phyloP scores from a whole-genome alignment of 305 asterid genomes.

The Rubia balearica region DNA sequence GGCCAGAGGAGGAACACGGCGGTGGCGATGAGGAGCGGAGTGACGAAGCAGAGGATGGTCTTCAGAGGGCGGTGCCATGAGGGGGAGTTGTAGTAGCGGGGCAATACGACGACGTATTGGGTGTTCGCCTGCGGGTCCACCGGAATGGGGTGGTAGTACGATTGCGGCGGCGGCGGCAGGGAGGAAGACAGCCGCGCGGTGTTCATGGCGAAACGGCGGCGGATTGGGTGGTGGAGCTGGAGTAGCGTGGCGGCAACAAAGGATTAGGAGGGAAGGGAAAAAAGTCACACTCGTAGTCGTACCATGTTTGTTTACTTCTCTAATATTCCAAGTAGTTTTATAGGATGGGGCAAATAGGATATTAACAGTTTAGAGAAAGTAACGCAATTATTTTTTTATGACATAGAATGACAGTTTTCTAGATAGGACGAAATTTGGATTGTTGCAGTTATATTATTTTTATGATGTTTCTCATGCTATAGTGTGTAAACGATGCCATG shows the following conservation, averaged over 20 bases:
- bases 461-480: too few species aligned
- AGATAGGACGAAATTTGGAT: background rate
- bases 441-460: too few species aligned
- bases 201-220: slow-evolving; percentile 26
- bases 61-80: slow-evolving; percentile 23
- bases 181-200: slow-evolving; percentile 14
- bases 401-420: background rate
- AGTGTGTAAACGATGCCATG: too few species aligned
- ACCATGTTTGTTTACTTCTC: background rate
- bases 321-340: background rate
- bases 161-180: slow-evolving; percentile 13
- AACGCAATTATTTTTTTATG: background rate
- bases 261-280: background rate
- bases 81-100: slow-evolving; percentile 36
- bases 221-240: background rate
- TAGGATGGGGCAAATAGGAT: background rate
- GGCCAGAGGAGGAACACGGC: slow-evolving; percentile 61
- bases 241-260: slow-evolving; percentile 6
- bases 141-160: slow-evolving; percentile 47
- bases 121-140: slow-evolving; percentile 34
- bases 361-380: background rate
- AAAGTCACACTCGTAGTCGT: background rate
- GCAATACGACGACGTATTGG: slow-evolving; percentile 53
- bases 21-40: slow-evolving; percentile 38
- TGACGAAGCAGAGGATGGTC: slow-evolving; percentile 24